Evolutionary conservation across 73 alveolate species (phyloP).

Genomic region (Symbiodinium natans): DNA sequence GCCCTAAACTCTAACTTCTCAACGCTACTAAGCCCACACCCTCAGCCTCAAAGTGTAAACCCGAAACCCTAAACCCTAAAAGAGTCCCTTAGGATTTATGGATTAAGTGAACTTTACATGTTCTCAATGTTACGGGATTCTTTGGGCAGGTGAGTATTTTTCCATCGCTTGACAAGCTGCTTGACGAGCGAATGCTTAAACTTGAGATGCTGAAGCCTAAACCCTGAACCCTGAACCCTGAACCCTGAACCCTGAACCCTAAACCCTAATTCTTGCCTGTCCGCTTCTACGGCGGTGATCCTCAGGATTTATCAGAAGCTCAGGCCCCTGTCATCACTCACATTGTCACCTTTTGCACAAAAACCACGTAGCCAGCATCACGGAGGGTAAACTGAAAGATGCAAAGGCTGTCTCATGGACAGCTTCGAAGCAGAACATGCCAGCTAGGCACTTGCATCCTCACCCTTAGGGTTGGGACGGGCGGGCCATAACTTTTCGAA

Average conservation of each 20-base stretch:
- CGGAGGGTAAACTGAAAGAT: not conserved
- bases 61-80: too few species aligned
- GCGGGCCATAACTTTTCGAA: slow-evolving; percentile 1
- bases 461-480: not conserved
- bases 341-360: not conserved
- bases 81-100: too few species aligned
- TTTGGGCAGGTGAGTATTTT: too few species aligned
- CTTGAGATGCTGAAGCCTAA: too few species aligned
- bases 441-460: not conserved
- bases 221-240: too few species aligned
- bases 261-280: not conserved
- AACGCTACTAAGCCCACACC: too few species aligned
- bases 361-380: slow-evolving; percentile 12
- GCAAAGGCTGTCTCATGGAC: not conserved
- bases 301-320: not conserved
- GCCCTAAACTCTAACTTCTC: not conserved
- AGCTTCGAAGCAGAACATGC: slow-evolving; percentile 12
- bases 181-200: too few species aligned
- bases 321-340: not conserved
- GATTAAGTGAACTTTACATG: too few species aligned
- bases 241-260: not conserved
- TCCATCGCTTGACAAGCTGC: too few species aligned
- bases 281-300: slow-evolving; percentile 11
- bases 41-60: too few species aligned
- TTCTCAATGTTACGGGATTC: too few species aligned